Percentiles rank a stretch among this genome's conserved stretches.
phyloP scores from a whole-genome alignment of 2,329 filamentous ascomycete genomes.

The Lachnellula suecica region DNA sequence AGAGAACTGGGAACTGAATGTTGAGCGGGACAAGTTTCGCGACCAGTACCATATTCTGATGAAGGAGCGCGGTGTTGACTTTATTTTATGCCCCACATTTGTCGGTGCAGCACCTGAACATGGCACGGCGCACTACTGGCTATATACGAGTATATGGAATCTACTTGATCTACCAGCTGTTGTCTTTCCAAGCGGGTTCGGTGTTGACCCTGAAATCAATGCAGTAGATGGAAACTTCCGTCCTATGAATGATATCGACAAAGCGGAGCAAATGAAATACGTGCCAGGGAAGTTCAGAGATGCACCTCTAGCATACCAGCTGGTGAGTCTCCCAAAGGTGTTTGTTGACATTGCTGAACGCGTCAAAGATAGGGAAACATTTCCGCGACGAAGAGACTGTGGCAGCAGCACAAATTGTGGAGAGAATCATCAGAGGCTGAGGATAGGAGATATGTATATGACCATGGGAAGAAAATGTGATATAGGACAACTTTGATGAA shows the following conservation, averaged over 20 bases:
- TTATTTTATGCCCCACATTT: constrained; percentile 55
- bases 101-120: constrained; percentile 50
- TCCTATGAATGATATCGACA: constrained; percentile 11
- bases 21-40: constrained; percentile 14
- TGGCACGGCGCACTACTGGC: constrained; percentile 53
- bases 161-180: constrained; percentile 18
- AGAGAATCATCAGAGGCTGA: too few species aligned
- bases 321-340: too few species aligned
- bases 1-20: constrained; percentile 17
- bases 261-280: constrained; percentile 17
- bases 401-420: too few species aligned
- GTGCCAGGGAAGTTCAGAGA: constrained; percentile 29
- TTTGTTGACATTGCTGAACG: too few species aligned
- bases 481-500: too few species aligned
- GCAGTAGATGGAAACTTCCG: constrained; percentile 7
- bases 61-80: constrained; percentile 17
- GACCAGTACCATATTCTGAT: constrained; percentile 15
- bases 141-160: constrained; percentile 30
- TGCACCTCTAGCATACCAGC: constrained; percentile 6
- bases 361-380: too few species aligned
- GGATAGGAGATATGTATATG: too few species aligned
- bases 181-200: constrained; percentile 16
- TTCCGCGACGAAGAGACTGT: too few species aligned
- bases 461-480: too few species aligned
- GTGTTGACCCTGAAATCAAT: constrained; percentile 10